Evolutionary conservation across 176 grass and related monocot genomes (phyloP), one percentile per base, ranked within the genome.

Genomic region (Puya raimondii): DNA sequence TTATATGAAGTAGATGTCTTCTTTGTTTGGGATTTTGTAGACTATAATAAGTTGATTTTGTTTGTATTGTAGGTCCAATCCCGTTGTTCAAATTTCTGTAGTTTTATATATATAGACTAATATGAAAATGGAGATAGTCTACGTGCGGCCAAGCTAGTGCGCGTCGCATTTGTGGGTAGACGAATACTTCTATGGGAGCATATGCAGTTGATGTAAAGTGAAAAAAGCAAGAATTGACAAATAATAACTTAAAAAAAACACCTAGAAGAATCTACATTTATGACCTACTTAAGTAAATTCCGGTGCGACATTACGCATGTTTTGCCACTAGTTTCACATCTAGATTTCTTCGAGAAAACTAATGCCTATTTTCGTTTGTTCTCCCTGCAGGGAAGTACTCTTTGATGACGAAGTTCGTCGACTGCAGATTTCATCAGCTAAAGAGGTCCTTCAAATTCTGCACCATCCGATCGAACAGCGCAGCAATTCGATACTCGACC

Each of bases 381-480:
- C 47, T 56, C 33, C 11, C 23, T 82, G 13, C 76, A 88, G 85
- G 0, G 48, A 82, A 71, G 82, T 85, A 25, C 67, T 85, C 64
- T 70, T 66, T 53, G 59, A 83, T 0, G 70, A 80, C 22, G 56
- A 69, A 11, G 58, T 74, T 10, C 85, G 82, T 59, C 79, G 75
- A 74, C 59, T 68, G 63, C 89, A 91, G 78, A 68, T 73, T 80
- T 74, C 71, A 72, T 70, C 76, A 53, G 73, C 79, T 63, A 70
- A 50, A 13, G 52, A 74, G 16, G 53, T 88, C 57, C 80, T 88
- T 63, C 53, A 23, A 74, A 59, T 85, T 74, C 89, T 91, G 2
- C 71, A 73, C 20, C 66, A 79, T 49, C 82, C 88, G 10, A 79
- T 79, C 12, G 64, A 85, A 72, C 64, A 53, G 64, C 58, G 0